phyloP scores from a whole-genome alignment of 139 green algal species.

The Bryopsis sp. region DNA sequence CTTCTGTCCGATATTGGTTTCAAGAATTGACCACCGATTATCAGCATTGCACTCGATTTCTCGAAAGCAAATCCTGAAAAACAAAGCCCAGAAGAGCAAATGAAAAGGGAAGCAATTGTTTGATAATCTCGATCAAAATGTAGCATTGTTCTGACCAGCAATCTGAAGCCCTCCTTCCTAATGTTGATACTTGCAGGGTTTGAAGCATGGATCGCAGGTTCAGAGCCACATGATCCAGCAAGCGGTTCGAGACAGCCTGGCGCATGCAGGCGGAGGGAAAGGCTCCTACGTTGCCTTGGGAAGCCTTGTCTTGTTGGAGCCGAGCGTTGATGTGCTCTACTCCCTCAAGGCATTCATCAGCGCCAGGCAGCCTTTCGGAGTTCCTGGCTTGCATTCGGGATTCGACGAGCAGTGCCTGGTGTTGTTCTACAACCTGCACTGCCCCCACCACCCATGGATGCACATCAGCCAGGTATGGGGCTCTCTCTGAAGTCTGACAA shows the following conservation, averaged over 20 bases:
- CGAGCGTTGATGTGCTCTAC: background rate
- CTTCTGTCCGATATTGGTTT: too few relatives aligned
- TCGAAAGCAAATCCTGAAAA: too few relatives aligned
- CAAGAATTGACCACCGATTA: too few relatives aligned
- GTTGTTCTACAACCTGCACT: constrained; percentile 4
- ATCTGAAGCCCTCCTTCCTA: too few relatives aligned
- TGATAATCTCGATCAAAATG: too few relatives aligned
- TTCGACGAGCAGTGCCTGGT: constrained; percentile 18
- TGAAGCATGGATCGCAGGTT: background rate
- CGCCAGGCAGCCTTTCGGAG: constrained; percentile 6
- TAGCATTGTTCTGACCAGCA: too few relatives aligned
- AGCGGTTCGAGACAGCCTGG: background rate
- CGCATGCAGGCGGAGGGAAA: background rate
- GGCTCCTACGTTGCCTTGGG: too few relatives aligned
- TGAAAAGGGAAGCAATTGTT: too few relatives aligned
- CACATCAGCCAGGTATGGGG: constrained; percentile 13
- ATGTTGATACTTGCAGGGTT: too few relatives aligned
- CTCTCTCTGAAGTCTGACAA: too few relatives aligned
- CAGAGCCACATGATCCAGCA: background rate
- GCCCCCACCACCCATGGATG: background rate
- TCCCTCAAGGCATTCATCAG: constrained; percentile 1
- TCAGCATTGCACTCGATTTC: too few relatives aligned
- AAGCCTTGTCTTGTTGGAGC: constrained; percentile 15
- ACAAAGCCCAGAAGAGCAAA: too few relatives aligned
- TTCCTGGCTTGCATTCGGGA: constrained; percentile 12